A percentile compares a stretch with the other conserved stretches of the same genome.
Evolutionary conservation across 306 rosid species (phyloP).

Genomic region (Dryas alaskensis): DNA sequence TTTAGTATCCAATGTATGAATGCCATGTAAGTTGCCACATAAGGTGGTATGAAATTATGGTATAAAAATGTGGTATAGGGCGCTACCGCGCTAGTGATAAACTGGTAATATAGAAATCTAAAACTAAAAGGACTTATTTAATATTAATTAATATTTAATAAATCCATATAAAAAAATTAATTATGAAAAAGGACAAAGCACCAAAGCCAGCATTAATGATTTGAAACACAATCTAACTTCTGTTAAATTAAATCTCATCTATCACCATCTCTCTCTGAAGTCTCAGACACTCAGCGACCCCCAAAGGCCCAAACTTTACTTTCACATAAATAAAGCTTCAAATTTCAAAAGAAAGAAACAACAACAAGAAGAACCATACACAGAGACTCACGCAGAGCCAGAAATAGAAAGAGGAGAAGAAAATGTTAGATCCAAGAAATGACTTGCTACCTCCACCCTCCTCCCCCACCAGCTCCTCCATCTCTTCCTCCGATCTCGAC

Average conservation of each 20-base stretch:
- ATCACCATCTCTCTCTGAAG: slow-evolving; percentile 2
- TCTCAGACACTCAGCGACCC: background rate
- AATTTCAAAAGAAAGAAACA: background rate
- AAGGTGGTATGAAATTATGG: too few species aligned
- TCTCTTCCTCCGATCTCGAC: slow-evolving; percentile 98
- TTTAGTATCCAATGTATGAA: too few species aligned
- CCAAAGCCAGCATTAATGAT: slow-evolving; percentile 5
- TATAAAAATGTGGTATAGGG: too few species aligned
- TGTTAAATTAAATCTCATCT: background rate
- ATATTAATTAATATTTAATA: too few species aligned
- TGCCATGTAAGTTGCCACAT: too few species aligned
- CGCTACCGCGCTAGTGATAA: too few species aligned
- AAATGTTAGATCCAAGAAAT: slow-evolving; percentile 78
- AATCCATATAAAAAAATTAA: background rate
- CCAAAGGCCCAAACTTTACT: slow-evolving; percentile 1
- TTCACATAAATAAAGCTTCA: slow-evolving; percentile 5
- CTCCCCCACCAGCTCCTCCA: slow-evolving; percentile 84
- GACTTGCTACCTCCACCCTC: slow-evolving; percentile 80
- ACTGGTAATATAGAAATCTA: too few species aligned
- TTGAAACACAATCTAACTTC: slow-evolving; percentile 5
- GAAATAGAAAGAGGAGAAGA: background rate
- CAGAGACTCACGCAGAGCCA: background rate
- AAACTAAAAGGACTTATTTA: too few species aligned
- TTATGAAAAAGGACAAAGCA: background rate
- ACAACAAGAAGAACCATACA: background rate